These are phyloP conservation scores for Trichocladium uniseriatum DNA, from an alignment of 495 filamentous ascomycete species.

Conservation along the genomic window DNA sequence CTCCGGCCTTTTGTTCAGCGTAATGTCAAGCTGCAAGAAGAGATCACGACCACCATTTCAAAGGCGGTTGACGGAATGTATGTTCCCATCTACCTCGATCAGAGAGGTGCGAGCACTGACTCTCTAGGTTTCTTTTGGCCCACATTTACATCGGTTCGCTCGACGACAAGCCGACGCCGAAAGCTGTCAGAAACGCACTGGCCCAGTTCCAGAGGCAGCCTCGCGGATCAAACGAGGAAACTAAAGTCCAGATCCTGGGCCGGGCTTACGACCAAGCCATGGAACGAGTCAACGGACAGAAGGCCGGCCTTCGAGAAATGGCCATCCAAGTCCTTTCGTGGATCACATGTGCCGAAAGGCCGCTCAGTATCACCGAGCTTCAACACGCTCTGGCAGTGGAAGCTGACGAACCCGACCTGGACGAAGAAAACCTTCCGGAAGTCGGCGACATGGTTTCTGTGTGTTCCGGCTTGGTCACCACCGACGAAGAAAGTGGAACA, in stretches of 20 bases:
- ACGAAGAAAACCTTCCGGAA: conserved; percentile 31
- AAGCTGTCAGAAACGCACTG: conserved; percentile 29
- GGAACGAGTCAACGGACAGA: conserved; percentile 36
- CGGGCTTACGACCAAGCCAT: conserved; percentile 37
- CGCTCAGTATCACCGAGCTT: conserved; percentile 36
- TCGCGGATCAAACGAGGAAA: conserved; percentile 11
- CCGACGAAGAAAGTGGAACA: conserved; percentile 38
- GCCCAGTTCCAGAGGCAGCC: conserved; percentile 20
- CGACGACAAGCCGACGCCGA: no score
- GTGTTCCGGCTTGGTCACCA: conserved; percentile 45
- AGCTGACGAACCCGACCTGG: conserved; percentile 20
- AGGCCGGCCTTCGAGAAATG: conserved; percentile 17
- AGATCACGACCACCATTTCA: conserved; percentile 25
- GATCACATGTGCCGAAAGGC: conserved; percentile 35
- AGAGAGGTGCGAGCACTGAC: background rate
- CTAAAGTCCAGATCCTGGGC: background rate
- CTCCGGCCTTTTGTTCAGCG: conserved; percentile 17
- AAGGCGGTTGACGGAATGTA: conserved; percentile 37
- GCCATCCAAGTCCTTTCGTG: conserved; percentile 36
- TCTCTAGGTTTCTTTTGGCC: conserved; percentile 35
- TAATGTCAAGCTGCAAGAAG: conserved; percentile 18
- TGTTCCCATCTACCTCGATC: background rate
- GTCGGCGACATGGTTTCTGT: conserved; percentile 35
- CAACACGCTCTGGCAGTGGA: conserved; percentile 40
- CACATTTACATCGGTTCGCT: conserved; percentile 41